Base-by-base conservation (phyloP, 1,284 basidiomycete genomes). In the Kalmanozyma brasiliensis region DNA sequence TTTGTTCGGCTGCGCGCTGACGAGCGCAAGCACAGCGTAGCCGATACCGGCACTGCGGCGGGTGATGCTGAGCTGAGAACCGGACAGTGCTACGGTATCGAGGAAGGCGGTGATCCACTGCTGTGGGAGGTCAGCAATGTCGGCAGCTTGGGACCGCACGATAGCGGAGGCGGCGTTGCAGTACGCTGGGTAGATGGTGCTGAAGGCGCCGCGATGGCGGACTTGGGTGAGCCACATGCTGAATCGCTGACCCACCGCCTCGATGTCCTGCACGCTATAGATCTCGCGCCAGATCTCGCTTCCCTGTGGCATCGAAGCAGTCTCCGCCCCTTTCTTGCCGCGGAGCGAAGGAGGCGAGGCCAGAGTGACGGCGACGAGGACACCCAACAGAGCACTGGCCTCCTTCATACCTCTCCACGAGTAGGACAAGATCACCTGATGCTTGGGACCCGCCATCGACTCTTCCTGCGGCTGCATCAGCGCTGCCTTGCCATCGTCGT, bases 371-470 rank as follows among this genome's bases (percentile, higher is more conserved):
- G 73, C 56, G 5, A 81, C 64, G 4, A 81, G 59, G 3, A 66
- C 65, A 16, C 80, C 78, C 19, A 81, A 67, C n/a, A 83, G 65
- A 11, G 78, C 79, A 17, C 81, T 74, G 9, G 80, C 79, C 51
- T 83, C 82, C 57, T 82, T 82, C 70, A 83, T 79, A 30, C 81
- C 79, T 26, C 82, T 59, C 82, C 82, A 83, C 13, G 76, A 78
- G 37, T 81, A 83, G 8, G 76, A 79, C 7, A 83, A 52, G 44
- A 83, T 79, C 23, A 81, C 74, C 51, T 83, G 81, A 42, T 80
- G 76, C 52, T 76, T 77, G 17, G 79, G 77, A 4, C 74, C 65
- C 6, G 60, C 74, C 2, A 56, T 62, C 1, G 57, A 52, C 58
- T 79, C 44, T 48, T 74, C 64, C 19, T 67, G 57, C 9, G 52